These are phyloP conservation scores for Gossypium raimondii DNA, from an alignment of 345 rosid genomes.

Conservation along the genomic window DNA sequence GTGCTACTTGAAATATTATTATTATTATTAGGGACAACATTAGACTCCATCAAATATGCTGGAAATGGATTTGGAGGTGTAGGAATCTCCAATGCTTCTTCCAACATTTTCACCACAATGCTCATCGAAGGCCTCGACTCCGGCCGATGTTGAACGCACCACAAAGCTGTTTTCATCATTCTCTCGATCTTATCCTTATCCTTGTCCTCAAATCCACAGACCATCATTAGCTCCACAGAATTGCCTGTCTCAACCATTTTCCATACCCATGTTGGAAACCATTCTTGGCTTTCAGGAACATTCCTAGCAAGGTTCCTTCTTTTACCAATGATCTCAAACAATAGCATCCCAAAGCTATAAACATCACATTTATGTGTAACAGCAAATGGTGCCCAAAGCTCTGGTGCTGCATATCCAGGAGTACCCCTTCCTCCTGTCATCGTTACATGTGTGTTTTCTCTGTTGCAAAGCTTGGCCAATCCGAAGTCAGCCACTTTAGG, in stretches of 20 bases:
- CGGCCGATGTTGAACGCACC: slow-evolving; percentile 31
- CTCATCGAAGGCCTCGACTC: slow-evolving; percentile 36
- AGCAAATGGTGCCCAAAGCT: slow-evolving; percentile 16
- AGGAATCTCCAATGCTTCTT: slow-evolving; percentile 30
- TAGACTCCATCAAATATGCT: not conserved
- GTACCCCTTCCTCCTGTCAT: slow-evolving; percentile 23
- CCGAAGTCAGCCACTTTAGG: slow-evolving; percentile 58
- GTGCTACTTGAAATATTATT: not conserved
- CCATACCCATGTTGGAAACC: slow-evolving; percentile 25
- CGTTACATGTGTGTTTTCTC: slow-evolving; percentile 13
- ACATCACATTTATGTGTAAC: slow-evolving; percentile 25
- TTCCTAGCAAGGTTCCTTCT: not conserved
- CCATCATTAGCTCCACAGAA: not conserved
- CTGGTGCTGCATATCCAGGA: slow-evolving; percentile 22
- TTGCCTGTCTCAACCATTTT: slow-evolving; percentile 10
- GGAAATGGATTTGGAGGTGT: slow-evolving; percentile 12
- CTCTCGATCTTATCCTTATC: slow-evolving; percentile 25
- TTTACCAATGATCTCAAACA: slow-evolving; percentile 23
- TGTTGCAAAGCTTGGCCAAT: slow-evolving; percentile 46
- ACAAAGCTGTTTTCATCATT: slow-evolving; percentile 27
- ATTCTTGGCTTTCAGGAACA: slow-evolving; percentile 15
- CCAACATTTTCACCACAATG: slow-evolving; percentile 34
- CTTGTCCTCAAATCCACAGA: slow-evolving; percentile 25
- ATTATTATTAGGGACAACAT: not conserved
- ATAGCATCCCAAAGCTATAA: slow-evolving; percentile 24